Base-by-base conservation (phyloP, 108 stramenopile species). In the Cyclotella baltica region DNA sequence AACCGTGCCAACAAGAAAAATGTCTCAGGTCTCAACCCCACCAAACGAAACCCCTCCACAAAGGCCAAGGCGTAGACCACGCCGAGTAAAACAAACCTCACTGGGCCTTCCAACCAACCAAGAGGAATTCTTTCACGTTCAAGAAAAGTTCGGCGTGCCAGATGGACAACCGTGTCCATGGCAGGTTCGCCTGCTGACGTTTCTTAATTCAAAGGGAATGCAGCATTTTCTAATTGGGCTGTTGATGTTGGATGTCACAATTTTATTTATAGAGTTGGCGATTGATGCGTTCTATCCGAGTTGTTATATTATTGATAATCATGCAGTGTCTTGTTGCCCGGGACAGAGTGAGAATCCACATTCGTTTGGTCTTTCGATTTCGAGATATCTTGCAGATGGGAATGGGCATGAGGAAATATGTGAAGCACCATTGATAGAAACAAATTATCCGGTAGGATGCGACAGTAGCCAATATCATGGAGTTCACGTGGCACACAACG, bases 271-370 rank as follows among this genome's bases (percentile, higher is more conserved):
- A 18, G 81, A 83, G 55, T 35, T 77, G 50, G 78, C 70, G 16
- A 25, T 81, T 27, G 75, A 75, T 66, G 68, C 66, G 10, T 63
- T 63, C 29, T 70, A 76, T 52, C 80, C 80, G 8, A 16, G 8
- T 1, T 76, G 74, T 34, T 8, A 35, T 10, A 47, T 62, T 25
- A 38, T 81, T 18, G 16, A 56, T 1, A 38, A 68, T 18, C 58
- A 76, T 76, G 80, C 73, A 9, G 55, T 81, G 15, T 81, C 80
- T 29, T 82, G 81, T 36, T 83, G 81, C 29, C 75, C 81, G 3
- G 16, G 38, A 15, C 56, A 72, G 15, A 31, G 27, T 34, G 43
- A 53, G 57, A 36, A 22, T 46, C 10, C 63, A 48, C 37, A 57
- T 28, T 61, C 11, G 1, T 2, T 35, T 15, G 51, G 30, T 8